phyloP scores from a whole-genome alignment of 164 flowering plant species.

The Piper longum region DNA sequence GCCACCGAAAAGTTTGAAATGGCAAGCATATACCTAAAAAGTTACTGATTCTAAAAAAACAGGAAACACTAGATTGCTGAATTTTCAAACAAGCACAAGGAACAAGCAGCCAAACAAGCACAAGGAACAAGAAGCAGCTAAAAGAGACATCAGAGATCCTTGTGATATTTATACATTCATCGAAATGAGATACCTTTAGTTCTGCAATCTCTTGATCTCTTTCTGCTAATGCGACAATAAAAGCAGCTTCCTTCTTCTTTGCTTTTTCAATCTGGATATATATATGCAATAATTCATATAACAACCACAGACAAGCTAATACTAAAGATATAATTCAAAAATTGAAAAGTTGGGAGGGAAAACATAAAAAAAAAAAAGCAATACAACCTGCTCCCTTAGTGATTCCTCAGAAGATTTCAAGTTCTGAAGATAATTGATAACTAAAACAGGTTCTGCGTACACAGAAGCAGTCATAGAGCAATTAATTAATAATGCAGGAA shows the following conservation, averaged over 20 bases:
- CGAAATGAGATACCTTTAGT: slow-evolving; percentile 39
- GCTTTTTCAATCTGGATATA: slow-evolving; percentile 71
- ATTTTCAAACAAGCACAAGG: not conserved
- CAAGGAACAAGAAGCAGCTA: not conserved
- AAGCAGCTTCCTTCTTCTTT: slow-evolving; percentile 97
- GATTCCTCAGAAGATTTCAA: slow-evolving; percentile 81
- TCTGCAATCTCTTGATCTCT: slow-evolving; percentile 96
- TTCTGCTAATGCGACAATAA: slow-evolving; percentile 89
- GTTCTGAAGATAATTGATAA: slow-evolving; percentile 54
- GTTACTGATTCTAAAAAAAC: not conserved
- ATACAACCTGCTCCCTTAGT: slow-evolving; percentile 66
- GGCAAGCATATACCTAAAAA: not conserved
- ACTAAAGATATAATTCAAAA: no score
- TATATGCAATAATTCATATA: slow-evolving; percentile 2
- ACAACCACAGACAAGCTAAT: not conserved
- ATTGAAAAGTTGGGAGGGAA: not conserved
- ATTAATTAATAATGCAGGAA: no score
- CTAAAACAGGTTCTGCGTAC: slow-evolving; percentile 52
- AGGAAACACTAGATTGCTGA: not conserved
- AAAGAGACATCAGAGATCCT: no score
- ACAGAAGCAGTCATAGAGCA: not conserved
- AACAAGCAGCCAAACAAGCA: not conserved
- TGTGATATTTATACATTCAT: no score
- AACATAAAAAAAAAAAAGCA: not conserved
- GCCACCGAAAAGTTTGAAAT: not conserved